phyloP scores from a whole-genome alignment of 331 rosid genomes.

The Quercus lobata region DNA sequence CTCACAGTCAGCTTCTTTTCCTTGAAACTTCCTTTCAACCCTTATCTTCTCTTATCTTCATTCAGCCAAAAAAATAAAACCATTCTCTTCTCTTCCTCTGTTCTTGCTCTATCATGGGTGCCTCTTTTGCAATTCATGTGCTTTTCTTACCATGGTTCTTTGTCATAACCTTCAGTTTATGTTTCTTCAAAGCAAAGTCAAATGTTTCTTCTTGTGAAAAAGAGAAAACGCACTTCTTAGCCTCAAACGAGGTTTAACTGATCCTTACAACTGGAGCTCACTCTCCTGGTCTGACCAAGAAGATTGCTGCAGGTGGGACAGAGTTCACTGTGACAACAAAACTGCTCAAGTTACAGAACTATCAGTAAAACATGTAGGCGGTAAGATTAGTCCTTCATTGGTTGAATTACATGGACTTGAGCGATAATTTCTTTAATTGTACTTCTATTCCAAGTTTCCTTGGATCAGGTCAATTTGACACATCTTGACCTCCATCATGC shows the following conservation, averaged over 20 bases:
- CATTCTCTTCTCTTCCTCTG: too few relatives aligned
- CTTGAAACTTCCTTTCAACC: too few relatives aligned
- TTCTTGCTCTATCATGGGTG: too few relatives aligned
- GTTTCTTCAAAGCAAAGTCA: neutral
- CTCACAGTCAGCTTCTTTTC: too few relatives aligned
- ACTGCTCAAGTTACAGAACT: slow-evolving; percentile 16
- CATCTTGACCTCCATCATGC: slow-evolving; percentile 26
- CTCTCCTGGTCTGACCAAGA: neutral
- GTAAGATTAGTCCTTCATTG: slow-evolving; percentile 30
- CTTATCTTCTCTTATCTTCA: too few relatives aligned
- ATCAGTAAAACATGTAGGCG: neutral
- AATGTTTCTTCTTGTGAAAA: slow-evolving; percentile 12
- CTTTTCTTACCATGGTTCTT: slow-evolving; percentile 2
- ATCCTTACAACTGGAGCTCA: slow-evolving; percentile 20
- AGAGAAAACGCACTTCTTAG: too few relatives aligned
- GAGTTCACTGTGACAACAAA: neutral
- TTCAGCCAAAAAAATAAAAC: too few relatives aligned
- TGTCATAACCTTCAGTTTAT: neutral
- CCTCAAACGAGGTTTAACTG: neutral
- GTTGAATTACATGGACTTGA: slow-evolving; percentile 6
- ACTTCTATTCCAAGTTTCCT: slow-evolving; percentile 19
- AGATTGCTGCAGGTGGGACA: too few relatives aligned
- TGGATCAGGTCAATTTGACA: slow-evolving; percentile 13
- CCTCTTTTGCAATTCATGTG: neutral
- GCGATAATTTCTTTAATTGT: slow-evolving; percentile 7